Conservation (phyloP, 257 asterid genomes). For the Lycium ferocissimum region DNA sequence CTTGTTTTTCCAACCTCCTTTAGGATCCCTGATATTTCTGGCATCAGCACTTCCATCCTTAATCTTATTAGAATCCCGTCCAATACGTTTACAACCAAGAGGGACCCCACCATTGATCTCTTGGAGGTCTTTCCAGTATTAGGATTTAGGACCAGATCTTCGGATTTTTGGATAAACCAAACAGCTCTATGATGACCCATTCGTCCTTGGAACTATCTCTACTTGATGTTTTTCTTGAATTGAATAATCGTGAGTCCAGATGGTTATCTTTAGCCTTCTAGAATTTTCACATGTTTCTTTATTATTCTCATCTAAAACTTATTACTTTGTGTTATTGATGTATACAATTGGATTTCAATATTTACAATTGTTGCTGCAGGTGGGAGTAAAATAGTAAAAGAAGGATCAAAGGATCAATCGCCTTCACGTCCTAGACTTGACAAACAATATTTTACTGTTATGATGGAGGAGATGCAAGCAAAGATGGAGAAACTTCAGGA, state of each 20-base stretch:
- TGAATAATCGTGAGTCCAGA: background rate
- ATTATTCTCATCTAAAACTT: background rate
- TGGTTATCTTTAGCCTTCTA: background rate
- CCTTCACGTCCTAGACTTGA: conserved; percentile 41
- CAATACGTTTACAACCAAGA: background rate
- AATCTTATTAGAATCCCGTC: background rate
- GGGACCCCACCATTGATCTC: background rate
- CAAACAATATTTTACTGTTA: conserved; percentile 42
- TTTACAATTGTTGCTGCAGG: conserved; percentile 43
- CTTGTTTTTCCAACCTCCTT: background rate
- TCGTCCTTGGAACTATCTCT: background rate
- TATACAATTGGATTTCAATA: conserved; percentile 1
- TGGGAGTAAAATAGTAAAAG: conserved; percentile 49
- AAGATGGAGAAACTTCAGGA: conserved; percentile 62
- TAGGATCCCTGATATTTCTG: background rate
- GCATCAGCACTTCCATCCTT: background rate
- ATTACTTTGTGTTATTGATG: background rate
- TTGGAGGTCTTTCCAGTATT: background rate
- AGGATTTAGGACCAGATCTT: background rate
- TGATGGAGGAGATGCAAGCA: conserved; percentile 69
- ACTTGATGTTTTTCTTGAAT: background rate
- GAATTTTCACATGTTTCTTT: background rate
- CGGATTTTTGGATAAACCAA: background rate
- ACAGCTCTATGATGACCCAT: background rate
- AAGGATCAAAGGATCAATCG: conserved; percentile 45